These are phyloP conservation scores for Citrus medica DNA, from an alignment of 345 rosid species.

Conservation along the genomic window DNA sequence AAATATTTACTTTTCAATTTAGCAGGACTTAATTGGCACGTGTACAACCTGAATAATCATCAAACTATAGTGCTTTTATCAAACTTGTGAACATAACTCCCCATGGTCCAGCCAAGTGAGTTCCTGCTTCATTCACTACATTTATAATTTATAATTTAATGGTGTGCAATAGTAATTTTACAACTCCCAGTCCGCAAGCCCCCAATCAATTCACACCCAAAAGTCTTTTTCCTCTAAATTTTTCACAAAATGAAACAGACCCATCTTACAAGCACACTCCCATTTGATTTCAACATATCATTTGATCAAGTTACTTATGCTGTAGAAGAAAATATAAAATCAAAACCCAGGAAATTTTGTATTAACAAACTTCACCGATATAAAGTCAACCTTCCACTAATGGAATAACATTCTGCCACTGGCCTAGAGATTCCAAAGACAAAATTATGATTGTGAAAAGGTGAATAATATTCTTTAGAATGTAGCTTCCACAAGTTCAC, in stretches of 20 bases:
- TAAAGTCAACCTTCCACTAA: not conserved
- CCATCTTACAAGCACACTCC: not conserved
- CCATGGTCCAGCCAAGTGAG: not conserved
- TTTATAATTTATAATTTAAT: not conserved
- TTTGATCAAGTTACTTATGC: not conserved
- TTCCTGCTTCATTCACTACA: not conserved
- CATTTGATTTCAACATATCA: not conserved
- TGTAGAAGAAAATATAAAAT: not conserved
- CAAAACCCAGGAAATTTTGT: not conserved
- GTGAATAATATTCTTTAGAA: not conserved
- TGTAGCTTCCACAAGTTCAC: not conserved
- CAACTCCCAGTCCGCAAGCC: not conserved
- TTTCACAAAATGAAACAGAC: not conserved
- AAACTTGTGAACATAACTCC: not conserved
- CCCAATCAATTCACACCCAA: not conserved
- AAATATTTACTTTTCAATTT: not conserved
- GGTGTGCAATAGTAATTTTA: not conserved
- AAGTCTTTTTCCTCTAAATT: not conserved
- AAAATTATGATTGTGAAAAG: not conserved
- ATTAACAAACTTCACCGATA: not conserved
- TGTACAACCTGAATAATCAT: not conserved
- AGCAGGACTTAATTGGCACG: not conserved
- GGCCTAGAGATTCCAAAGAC: not conserved
- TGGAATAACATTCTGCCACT: not conserved
- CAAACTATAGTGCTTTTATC: not conserved